Conservation (phyloP, 768 basidiomycete species). For the Trametes punicea region DNA sequence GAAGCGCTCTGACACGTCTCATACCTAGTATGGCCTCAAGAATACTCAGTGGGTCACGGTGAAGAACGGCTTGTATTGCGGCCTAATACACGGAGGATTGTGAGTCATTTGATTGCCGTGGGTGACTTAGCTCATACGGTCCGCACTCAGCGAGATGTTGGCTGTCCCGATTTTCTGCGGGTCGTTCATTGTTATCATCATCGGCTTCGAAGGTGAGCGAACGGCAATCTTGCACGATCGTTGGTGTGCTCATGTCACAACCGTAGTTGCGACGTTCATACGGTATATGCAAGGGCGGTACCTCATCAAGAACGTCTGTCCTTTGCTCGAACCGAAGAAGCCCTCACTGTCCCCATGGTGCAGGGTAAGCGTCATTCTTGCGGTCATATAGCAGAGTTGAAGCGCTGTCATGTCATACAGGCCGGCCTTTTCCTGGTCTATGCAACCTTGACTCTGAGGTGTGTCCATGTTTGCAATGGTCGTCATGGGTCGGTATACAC, state of each 20-base stretch:
- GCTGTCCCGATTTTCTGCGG: conserved; percentile 46
- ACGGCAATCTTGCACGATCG: neutral
- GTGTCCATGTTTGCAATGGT: conserved; percentile 12
- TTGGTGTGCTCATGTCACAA: neutral
- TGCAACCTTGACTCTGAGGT: conserved; percentile 43
- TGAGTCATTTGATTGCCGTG: neutral
- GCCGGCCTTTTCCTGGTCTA: conserved; percentile 42
- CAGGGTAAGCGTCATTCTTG: conserved; percentile 12
- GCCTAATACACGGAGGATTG: conserved; percentile 13
- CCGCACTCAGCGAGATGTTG: conserved; percentile 13
- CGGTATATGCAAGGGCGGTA: conserved; percentile 42
- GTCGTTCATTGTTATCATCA: conserved; percentile 36
- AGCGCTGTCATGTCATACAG: conserved; percentile 1
- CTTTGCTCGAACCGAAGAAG: conserved; percentile 14
- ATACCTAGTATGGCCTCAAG: conserved; percentile 6
- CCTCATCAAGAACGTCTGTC: conserved; percentile 21
- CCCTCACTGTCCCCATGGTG: conserved; percentile 23
- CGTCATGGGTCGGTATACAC: too few relatives aligned
- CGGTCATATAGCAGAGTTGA: neutral
- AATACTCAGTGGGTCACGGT: conserved; percentile 27
- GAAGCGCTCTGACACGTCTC: neutral
- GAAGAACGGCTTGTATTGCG: conserved; percentile 50
- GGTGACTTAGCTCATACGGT: neutral
- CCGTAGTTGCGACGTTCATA: conserved; percentile 40
- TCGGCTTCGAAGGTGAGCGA: conserved; percentile 44